Conservation (phyloP, 2,329 filamentous ascomycete species). For the Hirsutella thompsonii region DNA sequence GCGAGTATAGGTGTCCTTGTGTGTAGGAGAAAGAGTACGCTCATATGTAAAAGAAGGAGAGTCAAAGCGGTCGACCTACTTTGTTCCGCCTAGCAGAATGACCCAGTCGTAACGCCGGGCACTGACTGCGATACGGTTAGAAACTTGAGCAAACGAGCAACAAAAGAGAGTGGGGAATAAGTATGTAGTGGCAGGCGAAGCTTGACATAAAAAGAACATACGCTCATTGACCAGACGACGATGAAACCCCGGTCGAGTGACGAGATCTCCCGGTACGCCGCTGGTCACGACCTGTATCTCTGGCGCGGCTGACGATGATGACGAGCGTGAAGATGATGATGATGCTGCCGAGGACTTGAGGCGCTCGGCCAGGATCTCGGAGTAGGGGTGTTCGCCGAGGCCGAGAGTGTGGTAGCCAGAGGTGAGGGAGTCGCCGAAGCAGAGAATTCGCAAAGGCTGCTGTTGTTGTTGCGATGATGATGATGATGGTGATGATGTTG, state of each 20-base stretch:
- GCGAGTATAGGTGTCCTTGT: no score
- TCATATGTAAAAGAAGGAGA: no score
- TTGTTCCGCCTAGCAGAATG: conserved; percentile 51
- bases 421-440: conserved; percentile 54
- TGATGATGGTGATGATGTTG: conserved; percentile 9
- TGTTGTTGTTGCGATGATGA: no score
- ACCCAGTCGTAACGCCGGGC: conserved; percentile 40
- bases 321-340: conserved; percentile 11
- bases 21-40: no score
- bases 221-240: conserved; percentile 20
- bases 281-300: conserved; percentile 32
- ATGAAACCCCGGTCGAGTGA: conserved; percentile 18
- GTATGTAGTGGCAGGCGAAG: no score
- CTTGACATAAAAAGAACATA: no score
- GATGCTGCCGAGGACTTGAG: conserved; percentile 16
- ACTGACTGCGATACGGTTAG: conserved; percentile 8
- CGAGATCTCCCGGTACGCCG: conserved; percentile 39
- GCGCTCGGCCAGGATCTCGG: conserved; percentile 29
- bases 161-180: not conserved
- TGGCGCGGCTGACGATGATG: conserved; percentile 27
- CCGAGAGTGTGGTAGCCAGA: conserved; percentile 36
- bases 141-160: not conserved
- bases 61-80: conserved; percentile 24
- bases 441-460: conserved; percentile 40
- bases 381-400: conserved; percentile 38